Evolutionary conservation across 208 protist genomes (phyloP).

Genomic region (Pavlovales sp.): DNA sequence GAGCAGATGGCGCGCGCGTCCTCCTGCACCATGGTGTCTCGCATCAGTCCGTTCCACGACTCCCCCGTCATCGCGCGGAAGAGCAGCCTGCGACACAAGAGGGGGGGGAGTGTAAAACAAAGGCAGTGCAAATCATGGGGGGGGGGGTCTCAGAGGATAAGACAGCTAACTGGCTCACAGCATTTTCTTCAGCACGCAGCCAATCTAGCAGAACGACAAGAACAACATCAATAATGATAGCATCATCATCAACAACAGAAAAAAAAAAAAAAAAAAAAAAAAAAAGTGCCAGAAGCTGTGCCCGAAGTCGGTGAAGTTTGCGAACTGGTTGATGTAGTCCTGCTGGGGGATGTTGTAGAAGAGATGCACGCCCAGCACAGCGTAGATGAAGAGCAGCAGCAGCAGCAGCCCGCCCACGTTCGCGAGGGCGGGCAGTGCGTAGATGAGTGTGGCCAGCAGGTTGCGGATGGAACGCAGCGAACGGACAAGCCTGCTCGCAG

Average conservation of each 20-base stretch:
- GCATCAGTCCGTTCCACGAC: conserved; percentile 15
- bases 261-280: too few species aligned
- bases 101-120: too few species aligned
- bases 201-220: too few species aligned
- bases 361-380: not conserved
- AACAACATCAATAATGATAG: too few species aligned
- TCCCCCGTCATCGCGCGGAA: not conserved
- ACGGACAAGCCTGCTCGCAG: not conserved
- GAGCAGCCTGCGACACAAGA: too few species aligned
- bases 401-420: not conserved
- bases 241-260: too few species aligned
- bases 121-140: too few species aligned
- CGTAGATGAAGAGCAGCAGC: not conserved
- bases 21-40: not conserved
- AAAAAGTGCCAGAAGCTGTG: too few species aligned
- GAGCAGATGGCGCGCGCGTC: not conserved
- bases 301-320: not conserved
- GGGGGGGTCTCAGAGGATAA: too few species aligned
- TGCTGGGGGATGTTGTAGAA: not conserved
- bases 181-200: too few species aligned
- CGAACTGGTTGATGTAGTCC: not conserved
- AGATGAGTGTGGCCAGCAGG: not conserved
- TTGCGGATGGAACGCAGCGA: not conserved
- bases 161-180: too few species aligned
- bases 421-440: not conserved